phyloP scores from a whole-genome alignment of 1,284 basidiomycete species.

The Megacollybia platyphylla region DNA sequence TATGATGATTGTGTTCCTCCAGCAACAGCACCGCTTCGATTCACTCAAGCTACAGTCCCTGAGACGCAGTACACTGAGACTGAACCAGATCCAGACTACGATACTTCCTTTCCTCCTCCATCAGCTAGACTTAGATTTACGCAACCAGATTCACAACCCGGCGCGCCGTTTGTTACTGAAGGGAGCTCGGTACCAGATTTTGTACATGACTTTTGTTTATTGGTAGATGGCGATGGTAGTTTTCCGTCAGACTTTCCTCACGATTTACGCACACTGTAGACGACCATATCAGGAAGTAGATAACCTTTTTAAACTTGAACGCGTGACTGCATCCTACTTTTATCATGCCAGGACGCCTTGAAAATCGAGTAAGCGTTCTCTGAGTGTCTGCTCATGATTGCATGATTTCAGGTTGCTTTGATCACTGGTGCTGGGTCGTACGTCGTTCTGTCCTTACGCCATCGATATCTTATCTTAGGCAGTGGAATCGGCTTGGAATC shows the following conservation, averaged over 20 bases:
- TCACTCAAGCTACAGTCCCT: neutral
- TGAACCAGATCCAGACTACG: too few species aligned
- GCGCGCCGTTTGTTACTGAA: too few species aligned
- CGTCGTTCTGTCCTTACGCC: slow-evolving; percentile 17
- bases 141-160: too few species aligned
- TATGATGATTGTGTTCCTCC: neutral
- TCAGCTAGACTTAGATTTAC: too few species aligned
- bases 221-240: slow-evolving; percentile 29
- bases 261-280: slow-evolving; percentile 7
- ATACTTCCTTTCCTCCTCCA: too few species aligned
- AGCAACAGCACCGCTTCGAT: neutral
- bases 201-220: slow-evolving; percentile 21
- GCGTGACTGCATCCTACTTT: slow-evolving; percentile 1
- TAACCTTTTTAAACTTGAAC: neutral
- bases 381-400: slow-evolving; percentile 7
- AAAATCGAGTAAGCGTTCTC: slow-evolving; percentile 40
- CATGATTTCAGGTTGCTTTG: slow-evolving; percentile 46
- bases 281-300: neutral
- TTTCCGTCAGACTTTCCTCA: slow-evolving; percentile 33
- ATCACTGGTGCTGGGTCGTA: slow-evolving; percentile 81
- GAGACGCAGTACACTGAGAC: neutral
- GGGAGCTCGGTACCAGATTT: neutral
- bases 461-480: slow-evolving; percentile 4
- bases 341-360: slow-evolving; percentile 55
- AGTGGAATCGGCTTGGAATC: slow-evolving; percentile 93